Conservation (phyloP, 106 monocot species). For the Dioscorea alata region DNA sequence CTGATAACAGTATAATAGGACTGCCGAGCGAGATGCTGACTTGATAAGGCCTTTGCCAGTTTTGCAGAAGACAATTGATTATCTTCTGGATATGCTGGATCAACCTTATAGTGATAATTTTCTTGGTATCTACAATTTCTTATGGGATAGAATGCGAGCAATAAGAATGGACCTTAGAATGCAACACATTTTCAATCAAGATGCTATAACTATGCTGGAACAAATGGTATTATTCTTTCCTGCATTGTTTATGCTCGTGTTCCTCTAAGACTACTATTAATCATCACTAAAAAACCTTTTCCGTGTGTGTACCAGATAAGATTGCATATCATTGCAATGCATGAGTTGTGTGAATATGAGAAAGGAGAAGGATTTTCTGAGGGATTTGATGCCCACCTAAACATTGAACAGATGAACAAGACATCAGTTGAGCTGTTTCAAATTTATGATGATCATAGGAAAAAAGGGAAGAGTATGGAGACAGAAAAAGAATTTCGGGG, state of each 20-base stretch:
- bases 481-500: constrained; percentile 96
- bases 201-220: constrained; percentile 92
- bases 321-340: constrained; percentile 93
- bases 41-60: constrained; percentile 93
- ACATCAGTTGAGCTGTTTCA: constrained; percentile 97
- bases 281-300: not conserved
- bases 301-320: constrained; percentile 53
- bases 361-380: constrained; percentile 96
- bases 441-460: constrained; percentile 94
- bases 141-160: constrained; percentile 98
- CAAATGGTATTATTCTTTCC: constrained; percentile 64
- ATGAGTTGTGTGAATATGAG: constrained; percentile 88
- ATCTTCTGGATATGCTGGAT: constrained; percentile 79
- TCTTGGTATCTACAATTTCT: constrained; percentile 81
- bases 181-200: constrained; percentile 88
- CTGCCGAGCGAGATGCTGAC: constrained; percentile 69
- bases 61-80: constrained; percentile 79
- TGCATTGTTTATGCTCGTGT: not conserved
- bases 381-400: constrained; percentile 98
- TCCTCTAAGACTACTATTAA: not conserved
- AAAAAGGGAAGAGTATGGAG: constrained; percentile 40
- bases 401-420: constrained; percentile 99
- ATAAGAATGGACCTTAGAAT: constrained; percentile 97
- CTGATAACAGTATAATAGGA: constrained; percentile 92
- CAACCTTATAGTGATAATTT: constrained; percentile 76